phyloP scores from a whole-genome alignment of 1,284 basidiomycete species.

The Apiotrichum porosum region DNA sequence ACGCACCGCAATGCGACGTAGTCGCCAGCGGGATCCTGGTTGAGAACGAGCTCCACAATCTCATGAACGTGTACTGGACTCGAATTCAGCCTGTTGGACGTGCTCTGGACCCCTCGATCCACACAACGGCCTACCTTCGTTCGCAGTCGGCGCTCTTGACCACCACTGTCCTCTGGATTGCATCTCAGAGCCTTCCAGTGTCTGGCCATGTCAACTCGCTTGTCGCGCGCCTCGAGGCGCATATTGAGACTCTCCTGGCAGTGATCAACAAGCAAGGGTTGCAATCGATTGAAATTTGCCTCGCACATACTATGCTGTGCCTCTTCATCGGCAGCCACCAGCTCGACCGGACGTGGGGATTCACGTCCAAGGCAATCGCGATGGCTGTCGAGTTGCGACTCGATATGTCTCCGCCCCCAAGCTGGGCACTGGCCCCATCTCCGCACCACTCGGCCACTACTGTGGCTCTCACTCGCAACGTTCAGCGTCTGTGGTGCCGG shows the following conservation, averaged over 20 bases:
- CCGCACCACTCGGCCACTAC: not conserved
- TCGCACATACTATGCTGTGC: conserved; percentile 10
- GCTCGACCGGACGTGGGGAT: conserved; percentile 3
- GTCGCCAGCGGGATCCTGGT: conserved; percentile 4
- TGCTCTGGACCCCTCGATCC: conserved; percentile 14
- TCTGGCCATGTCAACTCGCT: conserved; percentile 15
- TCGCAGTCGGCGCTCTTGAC: conserved; percentile 11
- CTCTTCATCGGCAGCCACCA: conserved; percentile 1
- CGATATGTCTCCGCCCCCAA: conserved; percentile 8
- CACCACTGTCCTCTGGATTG: conserved; percentile 9
- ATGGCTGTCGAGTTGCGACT: conserved; percentile 18
- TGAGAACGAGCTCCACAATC: conserved; percentile 9
- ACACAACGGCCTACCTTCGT: conserved; percentile 14
- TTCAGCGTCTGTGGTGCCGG: conserved; percentile 11
- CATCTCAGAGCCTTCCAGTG: conserved; percentile 17
- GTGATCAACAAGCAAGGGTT: conserved; percentile 8
- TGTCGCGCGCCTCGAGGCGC: conserved; percentile 12
- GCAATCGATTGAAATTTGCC: conserved; percentile 21
- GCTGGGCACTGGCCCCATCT: conserved; percentile 5
- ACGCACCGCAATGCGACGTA: conserved; percentile 11
- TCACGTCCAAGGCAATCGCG: conserved; percentile 6
- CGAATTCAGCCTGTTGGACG: conserved; percentile 11
- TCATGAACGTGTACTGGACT: conserved; percentile 16
- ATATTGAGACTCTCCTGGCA: conserved; percentile 13
- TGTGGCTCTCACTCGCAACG: conserved; percentile 5